Evolutionary conservation across 371 early-diverging fungal species (phyloP), one percentile per base, ranked within the genome.

Genomic region (Nosema muscidifuracis): DNA sequence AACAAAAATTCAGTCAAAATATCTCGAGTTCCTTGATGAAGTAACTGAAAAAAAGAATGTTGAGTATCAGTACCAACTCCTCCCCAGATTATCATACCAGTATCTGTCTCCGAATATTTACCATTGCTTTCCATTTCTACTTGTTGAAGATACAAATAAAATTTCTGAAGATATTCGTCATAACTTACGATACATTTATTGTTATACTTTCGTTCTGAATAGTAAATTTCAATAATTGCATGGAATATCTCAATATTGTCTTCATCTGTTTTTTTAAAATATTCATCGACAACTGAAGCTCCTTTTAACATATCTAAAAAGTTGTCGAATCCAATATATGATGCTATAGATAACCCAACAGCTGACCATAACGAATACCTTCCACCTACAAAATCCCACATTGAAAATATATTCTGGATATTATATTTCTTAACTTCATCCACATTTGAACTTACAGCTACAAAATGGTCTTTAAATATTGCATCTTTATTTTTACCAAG

Each of bases 381-480:
- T 47, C 98, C 98, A 78, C 98, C 96, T 65, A 97, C 95, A 92
- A 92, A 97, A 84, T 97, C 98, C 95, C 95, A 95, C 88, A 97
- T 95, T 82, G 89, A 89, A 87, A 97, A 94, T 90, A 95, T 92
- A 85, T 93, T 94, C 78, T 87, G 87, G 73, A 97, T 95, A 67
- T 95, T 94, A 78, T 94, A 94, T 26, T 85, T 89, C 69, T 88
- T 86, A 28, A 91, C 93, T 38, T 86, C 89, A 69, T 88, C 84
- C 6, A 65, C 87, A 88, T 95, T 95, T 78, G 98, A 93, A 12
- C 93, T 93, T 28, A 97, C 87, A 1, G 96, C 98, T 66, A 95
- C 91, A 86, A 97, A 96, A 86, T 97, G 97, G 85, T 93, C 91
- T 26, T 76, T 64, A 62, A 70, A 62, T 30, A 81, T 67, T n/a